Percentiles rank a stretch among this genome's conserved stretches.
phyloP scores from a whole-genome alignment of 129 eudicot genomes.

The Pulicaria dysenterica region DNA sequence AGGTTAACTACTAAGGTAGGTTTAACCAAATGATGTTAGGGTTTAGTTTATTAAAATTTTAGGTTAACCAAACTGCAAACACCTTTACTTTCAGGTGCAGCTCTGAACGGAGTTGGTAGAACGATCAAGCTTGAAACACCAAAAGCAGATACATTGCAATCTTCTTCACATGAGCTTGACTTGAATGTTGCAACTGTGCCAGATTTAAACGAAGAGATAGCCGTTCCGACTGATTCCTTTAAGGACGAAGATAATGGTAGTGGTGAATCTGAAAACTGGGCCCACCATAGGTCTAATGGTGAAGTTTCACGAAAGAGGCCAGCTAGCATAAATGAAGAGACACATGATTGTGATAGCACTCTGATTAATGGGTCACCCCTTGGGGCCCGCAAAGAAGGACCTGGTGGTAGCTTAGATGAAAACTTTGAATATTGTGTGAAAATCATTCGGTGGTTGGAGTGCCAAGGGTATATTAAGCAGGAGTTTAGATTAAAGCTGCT shows the following conservation, averaged over 20 bases:
- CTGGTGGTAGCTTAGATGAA: constrained; percentile 66
- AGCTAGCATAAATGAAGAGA: constrained; percentile 49
- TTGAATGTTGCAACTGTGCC: constrained; percentile 84
- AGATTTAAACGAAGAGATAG: constrained; percentile 78
- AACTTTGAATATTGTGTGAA: constrained; percentile 86
- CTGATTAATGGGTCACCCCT: constrained; percentile 71
- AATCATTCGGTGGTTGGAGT: constrained; percentile 80
- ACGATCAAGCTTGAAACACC: constrained; percentile 44
- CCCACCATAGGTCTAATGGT: constrained; percentile 34
- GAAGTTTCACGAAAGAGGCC: constrained; percentile 54
- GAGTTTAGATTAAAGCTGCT: constrained; percentile 83
- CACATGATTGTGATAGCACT: constrained; percentile 82
- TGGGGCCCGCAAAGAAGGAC: constrained; percentile 30
- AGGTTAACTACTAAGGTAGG: no score
- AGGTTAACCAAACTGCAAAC: background rate
- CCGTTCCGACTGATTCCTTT: constrained; percentile 46
- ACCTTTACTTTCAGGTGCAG: constrained; percentile 34
- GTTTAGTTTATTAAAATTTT: background rate
- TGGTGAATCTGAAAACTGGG: constrained; percentile 76
- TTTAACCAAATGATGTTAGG: no score
- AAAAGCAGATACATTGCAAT: constrained; percentile 32
- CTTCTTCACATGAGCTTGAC: constrained; percentile 67
- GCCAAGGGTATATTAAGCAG: constrained; percentile 67
- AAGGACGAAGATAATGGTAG: constrained; percentile 64
- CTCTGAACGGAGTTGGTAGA: constrained; percentile 29